Evolutionary conservation across 208 protist species (phyloP).

Genomic region (Crithidia thermophila): DNA sequence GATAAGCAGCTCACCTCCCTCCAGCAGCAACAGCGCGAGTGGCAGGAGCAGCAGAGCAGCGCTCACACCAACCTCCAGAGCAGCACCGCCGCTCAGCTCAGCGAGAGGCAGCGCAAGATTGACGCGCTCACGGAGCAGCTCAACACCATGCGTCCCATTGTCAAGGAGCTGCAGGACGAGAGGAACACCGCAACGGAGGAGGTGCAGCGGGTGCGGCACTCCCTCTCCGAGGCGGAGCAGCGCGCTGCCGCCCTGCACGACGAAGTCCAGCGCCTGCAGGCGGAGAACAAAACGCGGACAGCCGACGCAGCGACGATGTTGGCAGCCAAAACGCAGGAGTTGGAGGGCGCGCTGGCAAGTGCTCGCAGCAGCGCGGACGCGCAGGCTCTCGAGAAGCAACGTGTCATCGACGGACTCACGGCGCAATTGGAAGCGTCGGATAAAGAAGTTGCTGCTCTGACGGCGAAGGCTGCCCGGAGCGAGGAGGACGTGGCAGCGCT

Average conservation of each 20-base stretch:
- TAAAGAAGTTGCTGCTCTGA: too few relatives aligned
- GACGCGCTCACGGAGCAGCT: neutral
- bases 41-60: too few relatives aligned
- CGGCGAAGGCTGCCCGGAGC: too few relatives aligned
- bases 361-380: slow-evolving; percentile 2
- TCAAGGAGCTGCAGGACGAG: neutral
- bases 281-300: slow-evolving; percentile 1
- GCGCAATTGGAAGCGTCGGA: too few relatives aligned
- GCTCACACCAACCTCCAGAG: neutral
- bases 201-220: neutral
- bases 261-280: neutral
- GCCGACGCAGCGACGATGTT: too few relatives aligned
- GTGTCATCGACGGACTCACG: too few relatives aligned
- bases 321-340: neutral
- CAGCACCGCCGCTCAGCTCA: neutral
- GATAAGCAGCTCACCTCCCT: neutral
- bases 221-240: neutral
- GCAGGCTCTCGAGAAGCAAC: too few relatives aligned
- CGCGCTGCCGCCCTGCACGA: neutral
- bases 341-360: neutral
- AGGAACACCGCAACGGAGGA: neutral
- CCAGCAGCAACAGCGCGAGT: too few relatives aligned
- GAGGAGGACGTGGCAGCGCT: too few relatives aligned
- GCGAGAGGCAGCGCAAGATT: neutral
- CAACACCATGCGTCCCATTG: neutral